Evolutionary conservation across 202 grass and related monocot genomes (phyloP).

Genomic region (Miscanthus sacchariflorus): DNA sequence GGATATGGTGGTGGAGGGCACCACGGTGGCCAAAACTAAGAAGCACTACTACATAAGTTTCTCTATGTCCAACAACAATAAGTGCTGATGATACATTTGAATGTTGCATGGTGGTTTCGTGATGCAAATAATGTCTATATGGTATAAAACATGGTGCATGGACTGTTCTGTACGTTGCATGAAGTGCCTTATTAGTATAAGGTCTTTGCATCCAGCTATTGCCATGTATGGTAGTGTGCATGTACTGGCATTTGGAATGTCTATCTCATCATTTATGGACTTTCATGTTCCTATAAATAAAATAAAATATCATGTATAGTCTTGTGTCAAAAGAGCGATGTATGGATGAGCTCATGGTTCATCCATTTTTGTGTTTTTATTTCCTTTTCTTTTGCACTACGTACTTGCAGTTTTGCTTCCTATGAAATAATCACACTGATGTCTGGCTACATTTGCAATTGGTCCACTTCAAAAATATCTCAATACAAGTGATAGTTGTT

Average conservation of each 20-base stretch:
- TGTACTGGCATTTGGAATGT: not conserved
- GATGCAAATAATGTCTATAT: not conserved
- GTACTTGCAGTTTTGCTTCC: too few relatives aligned
- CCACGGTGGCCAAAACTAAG: conserved; percentile 13
- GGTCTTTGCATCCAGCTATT: not conserved
- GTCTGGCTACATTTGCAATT: not conserved
- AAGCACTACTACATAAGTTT: not conserved
- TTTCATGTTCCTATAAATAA: not conserved
- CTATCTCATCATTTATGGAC: not conserved
- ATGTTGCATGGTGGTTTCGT: not conserved
- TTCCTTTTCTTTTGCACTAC: not conserved
- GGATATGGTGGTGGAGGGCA: conserved; percentile 21
- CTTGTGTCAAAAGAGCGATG: not conserved
- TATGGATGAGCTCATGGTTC: not conserved
- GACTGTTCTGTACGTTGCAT: not conserved
- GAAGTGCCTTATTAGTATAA: not conserved
- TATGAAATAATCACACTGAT: not conserved
- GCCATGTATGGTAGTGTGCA: not conserved
- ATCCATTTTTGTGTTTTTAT: not conserved
- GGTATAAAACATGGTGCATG: not conserved
- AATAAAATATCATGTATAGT: not conserved
- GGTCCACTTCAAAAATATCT: not conserved
- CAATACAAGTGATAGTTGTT: not conserved
- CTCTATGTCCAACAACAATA: not conserved
- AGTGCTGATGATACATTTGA: not conserved